These are phyloP conservation scores for Decorospora gaudefroyi DNA, from an alignment of 2,329 filamentous ascomycete genomes.

Conservation along the genomic window DNA sequence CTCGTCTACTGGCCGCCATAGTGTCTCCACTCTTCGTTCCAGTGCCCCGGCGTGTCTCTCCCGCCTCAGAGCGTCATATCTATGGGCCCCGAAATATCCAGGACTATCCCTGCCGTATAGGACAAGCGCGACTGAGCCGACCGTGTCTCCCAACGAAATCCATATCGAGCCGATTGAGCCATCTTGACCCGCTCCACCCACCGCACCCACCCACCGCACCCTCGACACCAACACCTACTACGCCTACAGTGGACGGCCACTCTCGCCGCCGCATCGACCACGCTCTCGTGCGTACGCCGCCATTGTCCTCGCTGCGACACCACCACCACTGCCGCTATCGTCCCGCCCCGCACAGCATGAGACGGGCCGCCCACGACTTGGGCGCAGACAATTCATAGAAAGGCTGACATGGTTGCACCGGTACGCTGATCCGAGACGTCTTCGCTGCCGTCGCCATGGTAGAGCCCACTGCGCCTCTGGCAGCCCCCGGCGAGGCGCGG, in stretches of 20 bases:
- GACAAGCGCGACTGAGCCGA: conserved; percentile 21
- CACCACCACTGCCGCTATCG: conserved; percentile 3
- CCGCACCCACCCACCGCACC: background rate
- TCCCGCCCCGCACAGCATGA: conserved; percentile 35
- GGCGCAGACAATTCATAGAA: conserved; percentile 17
- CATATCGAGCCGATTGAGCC: conserved; percentile 22
- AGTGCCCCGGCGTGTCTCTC: conserved; percentile 16
- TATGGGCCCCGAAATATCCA: conserved; percentile 19
- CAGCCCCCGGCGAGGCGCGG: conserved; percentile 25
- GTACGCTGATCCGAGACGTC: conserved; percentile 35
- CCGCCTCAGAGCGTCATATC: conserved; percentile 25
- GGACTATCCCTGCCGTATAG: conserved; percentile 19
- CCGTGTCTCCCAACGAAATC: conserved; percentile 25
- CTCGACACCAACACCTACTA: background rate
- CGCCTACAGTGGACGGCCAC: background rate
- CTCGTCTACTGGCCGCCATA: too few species aligned
- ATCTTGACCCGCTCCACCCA: conserved; percentile 7
- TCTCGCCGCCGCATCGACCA: conserved; percentile 1
- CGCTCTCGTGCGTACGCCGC: conserved; percentile 6
- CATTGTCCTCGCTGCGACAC: conserved; percentile 6
- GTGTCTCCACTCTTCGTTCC: conserved; percentile 17
- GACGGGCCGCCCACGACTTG: conserved; percentile 22
- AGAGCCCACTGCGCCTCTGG: conserved; percentile 33
- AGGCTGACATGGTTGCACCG: conserved; percentile 42
- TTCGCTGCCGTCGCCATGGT: conserved; percentile 38